These are phyloP conservation scores for Erythrophleum ivorense DNA, from an alignment of 331 rosid species.

Conservation along the genomic window DNA sequence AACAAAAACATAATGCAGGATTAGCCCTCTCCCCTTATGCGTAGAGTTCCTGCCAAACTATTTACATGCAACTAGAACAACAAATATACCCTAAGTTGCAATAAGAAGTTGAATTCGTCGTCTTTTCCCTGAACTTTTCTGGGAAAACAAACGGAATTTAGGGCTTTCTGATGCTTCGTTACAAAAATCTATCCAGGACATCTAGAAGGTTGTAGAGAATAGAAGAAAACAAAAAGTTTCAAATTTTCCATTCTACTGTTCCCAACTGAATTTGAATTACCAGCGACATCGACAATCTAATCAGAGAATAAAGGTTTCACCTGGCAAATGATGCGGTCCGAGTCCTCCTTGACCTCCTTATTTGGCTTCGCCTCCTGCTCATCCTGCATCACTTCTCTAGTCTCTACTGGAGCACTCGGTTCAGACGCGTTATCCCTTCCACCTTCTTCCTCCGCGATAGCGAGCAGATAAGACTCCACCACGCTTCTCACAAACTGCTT, in stretches of 20 bases:
- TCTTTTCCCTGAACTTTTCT: background rate
- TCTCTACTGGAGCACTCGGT: constrained; percentile 30
- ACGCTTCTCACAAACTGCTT: constrained; percentile 60
- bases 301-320: constrained; percentile 43
- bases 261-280: background rate
- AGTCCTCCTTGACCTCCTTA: constrained; percentile 47
- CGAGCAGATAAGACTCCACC: constrained; percentile 67
- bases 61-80: background rate
- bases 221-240: background rate
- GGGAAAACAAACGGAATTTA: background rate
- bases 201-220: background rate
- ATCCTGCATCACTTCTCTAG: constrained; percentile 28
- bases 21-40: background rate
- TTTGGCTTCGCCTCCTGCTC: constrained; percentile 32
- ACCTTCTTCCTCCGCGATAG: constrained; percentile 33
- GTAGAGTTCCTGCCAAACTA: background rate
- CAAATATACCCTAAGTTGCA: background rate
- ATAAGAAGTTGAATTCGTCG: background rate
- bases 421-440: constrained; percentile 1
- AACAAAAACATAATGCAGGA: background rate
- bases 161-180: constrained; percentile 24
- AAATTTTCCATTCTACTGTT: background rate
- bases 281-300: background rate
- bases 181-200: background rate
- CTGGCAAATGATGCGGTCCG: constrained; percentile 62